phyloP scores from a whole-genome alignment of 805 yeast species.

The Schwanniomyces occidentalis region DNA sequence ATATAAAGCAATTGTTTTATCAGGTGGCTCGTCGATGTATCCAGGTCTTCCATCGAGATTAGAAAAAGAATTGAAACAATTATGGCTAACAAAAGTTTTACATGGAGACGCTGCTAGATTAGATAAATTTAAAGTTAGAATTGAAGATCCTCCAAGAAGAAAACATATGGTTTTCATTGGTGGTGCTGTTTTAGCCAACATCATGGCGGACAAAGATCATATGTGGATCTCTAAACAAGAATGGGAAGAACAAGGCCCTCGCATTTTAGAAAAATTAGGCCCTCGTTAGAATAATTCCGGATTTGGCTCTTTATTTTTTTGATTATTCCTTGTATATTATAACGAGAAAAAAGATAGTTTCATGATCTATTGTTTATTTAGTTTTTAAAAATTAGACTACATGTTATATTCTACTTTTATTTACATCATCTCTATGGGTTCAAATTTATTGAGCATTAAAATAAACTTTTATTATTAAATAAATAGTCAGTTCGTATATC shows the following conservation, averaged over 20 bases:
- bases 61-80: slow-evolving; percentile 94
- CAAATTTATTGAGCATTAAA: no score
- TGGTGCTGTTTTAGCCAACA: slow-evolving; percentile 96
- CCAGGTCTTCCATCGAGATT: slow-evolving; percentile 96
- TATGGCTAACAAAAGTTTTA: slow-evolving; percentile 88
- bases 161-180: slow-evolving; percentile 98
- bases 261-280: slow-evolving; percentile 83
- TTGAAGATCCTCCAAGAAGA: slow-evolving; percentile 98
- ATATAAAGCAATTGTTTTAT: slow-evolving; percentile 87
- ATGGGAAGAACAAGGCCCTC: slow-evolving; percentile 96
- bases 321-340: slow-evolving; percentile 9
- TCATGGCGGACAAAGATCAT: slow-evolving; percentile 97
- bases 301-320: neutral
- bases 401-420: no score
- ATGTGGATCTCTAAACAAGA: slow-evolving; percentile 97
- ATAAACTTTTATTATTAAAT: no score
- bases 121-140: slow-evolving; percentile 90
- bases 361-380: neutral
- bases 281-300: slow-evolving; percentile 58
- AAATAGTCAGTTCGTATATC: no score
- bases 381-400: slow-evolving; percentile 1
- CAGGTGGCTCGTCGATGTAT: slow-evolving; percentile 98
- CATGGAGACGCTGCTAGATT: slow-evolving; percentile 84
- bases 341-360: no score
- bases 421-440: no score